Conservation (phyloP, 345 rosid genomes). For the Brassica rapa region DNA sequence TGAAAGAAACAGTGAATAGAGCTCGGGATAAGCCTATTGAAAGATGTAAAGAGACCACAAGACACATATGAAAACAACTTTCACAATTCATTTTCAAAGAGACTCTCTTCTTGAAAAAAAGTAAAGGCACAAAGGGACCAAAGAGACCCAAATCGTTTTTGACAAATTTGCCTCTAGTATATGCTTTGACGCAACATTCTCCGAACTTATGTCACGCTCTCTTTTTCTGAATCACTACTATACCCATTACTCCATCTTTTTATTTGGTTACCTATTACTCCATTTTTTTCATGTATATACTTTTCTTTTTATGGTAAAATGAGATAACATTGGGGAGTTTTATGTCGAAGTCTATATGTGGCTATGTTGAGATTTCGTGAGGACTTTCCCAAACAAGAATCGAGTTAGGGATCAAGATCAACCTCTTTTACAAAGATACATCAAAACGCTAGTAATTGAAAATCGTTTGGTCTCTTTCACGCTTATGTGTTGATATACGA, state of each 20-base stretch:
- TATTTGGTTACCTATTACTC: neutral
- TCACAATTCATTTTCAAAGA: conserved; percentile 22
- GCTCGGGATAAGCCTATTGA: neutral
- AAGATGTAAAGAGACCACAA: conserved; percentile 14
- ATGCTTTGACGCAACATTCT: conserved; percentile 36
- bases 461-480: neutral
- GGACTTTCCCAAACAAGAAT: neutral
- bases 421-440: neutral
- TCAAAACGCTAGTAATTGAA: neutral
- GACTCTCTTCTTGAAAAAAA: neutral
- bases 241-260: conserved; percentile 5
- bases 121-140: conserved; percentile 12
- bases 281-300: neutral
- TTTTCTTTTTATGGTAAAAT: neutral
- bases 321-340: neutral
- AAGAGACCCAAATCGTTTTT: conserved; percentile 19
- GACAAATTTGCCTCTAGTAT: conserved; percentile 9
- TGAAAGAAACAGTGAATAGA: conserved; percentile 29
- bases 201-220: conserved; percentile 24
- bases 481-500: neutral
- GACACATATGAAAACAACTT: conserved; percentile 15
- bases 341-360: neutral
- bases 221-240: neutral
- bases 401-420: neutral
- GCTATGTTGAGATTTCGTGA: neutral